Evolutionary conservation across 768 basidiomycete genomes (phyloP), one percentile per base, ranked within the genome.

Genomic region (Xerocomus potaroensis): DNA sequence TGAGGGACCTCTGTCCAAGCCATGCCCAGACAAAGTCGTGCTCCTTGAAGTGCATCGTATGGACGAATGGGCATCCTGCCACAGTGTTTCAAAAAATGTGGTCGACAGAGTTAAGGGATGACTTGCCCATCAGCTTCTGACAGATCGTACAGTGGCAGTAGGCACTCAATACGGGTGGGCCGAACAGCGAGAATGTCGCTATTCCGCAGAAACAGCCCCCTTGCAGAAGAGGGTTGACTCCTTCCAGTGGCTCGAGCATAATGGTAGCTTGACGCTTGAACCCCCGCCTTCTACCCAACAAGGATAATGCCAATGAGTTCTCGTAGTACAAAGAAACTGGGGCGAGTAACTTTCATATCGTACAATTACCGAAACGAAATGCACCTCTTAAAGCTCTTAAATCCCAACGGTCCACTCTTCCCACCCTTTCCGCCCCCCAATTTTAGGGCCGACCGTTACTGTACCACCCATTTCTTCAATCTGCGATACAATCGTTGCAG

Each of bases 131-230:
- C 41, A 84, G 59, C 32, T 75, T 68, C 61, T 86, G 84, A 56
- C 85, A 87, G n/a, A 74, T 61, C 4, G 79, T 80, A 57, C 85
- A 87, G 56, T 87, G 85, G 51, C 82, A 86, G 56, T 79, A 85
- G 5, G 79, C 82, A 51, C 76, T 77, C 27, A 79, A 64, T 4
- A 77, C 53, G 0, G 83, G 81, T 27, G 58, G 62, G 2, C 77
- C 77, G 10, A 60, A 61, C 2, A 81, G 69, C 38, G 68, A 49
- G 50, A 79, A 85, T 0, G 75, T 61, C 4, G 77, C 65, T 3
- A 67, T 53, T n/a, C 76, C 70, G 49, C 84, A 86, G 56, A 77
- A 81, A 61, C 84, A 87, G 30, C 71, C 64, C 35, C 83, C 84
- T 49, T 64, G 64, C 48, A 72, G 61, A 27, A 69, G 47, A 37